Conservation (phyloP, 2,329 filamentous ascomycete genomes). For the Colletotrichum cordylinicola region DNA sequence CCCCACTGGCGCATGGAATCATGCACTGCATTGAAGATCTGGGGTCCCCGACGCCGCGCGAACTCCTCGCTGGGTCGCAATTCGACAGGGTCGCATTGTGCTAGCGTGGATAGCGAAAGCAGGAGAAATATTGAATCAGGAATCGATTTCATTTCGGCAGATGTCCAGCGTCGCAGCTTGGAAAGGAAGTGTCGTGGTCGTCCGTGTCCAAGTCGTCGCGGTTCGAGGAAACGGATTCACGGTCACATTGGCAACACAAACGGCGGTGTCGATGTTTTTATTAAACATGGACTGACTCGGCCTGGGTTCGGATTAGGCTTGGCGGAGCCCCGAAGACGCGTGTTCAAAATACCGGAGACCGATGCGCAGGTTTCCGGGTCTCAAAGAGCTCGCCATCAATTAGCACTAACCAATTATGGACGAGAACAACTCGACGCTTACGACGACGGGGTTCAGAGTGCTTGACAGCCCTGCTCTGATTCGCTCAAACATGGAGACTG, state of each 20-base stretch:
- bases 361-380: not conserved
- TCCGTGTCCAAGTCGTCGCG: not conserved
- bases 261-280: not conserved
- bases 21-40: slow-evolving; percentile 66
- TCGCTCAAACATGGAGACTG: not conserved
- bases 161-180: not conserved
- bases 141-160: not conserved
- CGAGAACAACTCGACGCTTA: not conserved
- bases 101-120: not conserved
- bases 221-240: not conserved
- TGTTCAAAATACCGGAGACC: not conserved
- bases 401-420: not conserved
- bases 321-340: not conserved
- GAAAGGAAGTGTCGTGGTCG: not conserved
- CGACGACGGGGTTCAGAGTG: not conserved
- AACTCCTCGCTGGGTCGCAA: not conserved
- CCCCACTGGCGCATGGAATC: slow-evolving; percentile 69
- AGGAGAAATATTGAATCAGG: not conserved
- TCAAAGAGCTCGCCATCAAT: not conserved
- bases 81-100: not conserved
- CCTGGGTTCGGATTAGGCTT: not conserved
- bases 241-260: not conserved
- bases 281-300: not conserved
- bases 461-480: not conserved
- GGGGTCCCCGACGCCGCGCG: not conserved